Evolutionary conservation across 1,284 basidiomycete species (phyloP), one percentile per base, ranked within the genome.

Genomic region (Kwoniella shivajii): DNA sequence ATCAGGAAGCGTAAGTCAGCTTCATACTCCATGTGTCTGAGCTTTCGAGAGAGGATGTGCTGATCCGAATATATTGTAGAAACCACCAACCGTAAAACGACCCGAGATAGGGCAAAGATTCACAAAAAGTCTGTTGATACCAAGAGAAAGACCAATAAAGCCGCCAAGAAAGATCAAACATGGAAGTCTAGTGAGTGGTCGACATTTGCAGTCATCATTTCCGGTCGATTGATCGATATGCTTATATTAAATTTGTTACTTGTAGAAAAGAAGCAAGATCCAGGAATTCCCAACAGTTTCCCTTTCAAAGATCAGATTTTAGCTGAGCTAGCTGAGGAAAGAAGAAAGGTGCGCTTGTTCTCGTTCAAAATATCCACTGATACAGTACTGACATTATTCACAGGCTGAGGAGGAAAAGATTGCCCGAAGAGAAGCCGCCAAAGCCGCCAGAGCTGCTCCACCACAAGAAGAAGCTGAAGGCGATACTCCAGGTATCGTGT

Each of bases 291-390:
- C n/a, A 96, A 90, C 79, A 88, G 86, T 61, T 96, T 94, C 80
- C 95, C 94, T 3, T 96, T 89, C 84, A 99, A 98, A 81, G 95
- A 97, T 74, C 88, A 95, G 78, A 88, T 99, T 57, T 82, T 99
- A 39, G 92, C 92, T 14, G 95, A 99, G 73, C 84, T 93, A 39
- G 87, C 86, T 42, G 88, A 89, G 65, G 84, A 90, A 73, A 85
- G 90, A 61, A 82, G 88, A 68, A 76, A 82, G 61, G 89, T 91
- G 69, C 65, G 84, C 79, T 22, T n/a, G n/a, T n/a, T n/a, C n/a
- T n/a, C n/a, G n/a, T n/a, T n/a, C n/a, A n/a, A 26, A 42, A 2
- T 34, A 9, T 9, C 29, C 9, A 29, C 43, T 38, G 48, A 52
- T 42, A 38, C 30, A 11, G 13, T 38, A 53, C 52, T 57, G 42